These are phyloP conservation scores for Limonium bicolor DNA, from an alignment of 148 eudicot genomes.

Conservation along the genomic window DNA sequence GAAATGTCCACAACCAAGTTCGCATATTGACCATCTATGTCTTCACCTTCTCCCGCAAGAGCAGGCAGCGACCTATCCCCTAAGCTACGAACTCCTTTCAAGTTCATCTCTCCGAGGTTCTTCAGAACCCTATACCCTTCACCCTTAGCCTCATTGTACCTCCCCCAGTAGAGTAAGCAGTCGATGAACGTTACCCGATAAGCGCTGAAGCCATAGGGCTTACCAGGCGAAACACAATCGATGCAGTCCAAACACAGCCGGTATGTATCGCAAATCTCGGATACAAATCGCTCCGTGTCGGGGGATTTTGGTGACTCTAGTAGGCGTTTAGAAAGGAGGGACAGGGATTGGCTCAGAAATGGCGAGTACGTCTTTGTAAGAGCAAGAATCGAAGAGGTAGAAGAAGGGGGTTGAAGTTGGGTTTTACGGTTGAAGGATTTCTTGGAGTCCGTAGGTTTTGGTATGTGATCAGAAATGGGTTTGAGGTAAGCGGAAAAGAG, in stretches of 20 bases:
- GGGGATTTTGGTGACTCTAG: conserved; percentile 32
- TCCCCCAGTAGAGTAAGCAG: conserved; percentile 45
- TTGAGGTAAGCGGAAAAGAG: conserved; percentile 23
- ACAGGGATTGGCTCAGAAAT: conserved; percentile 29
- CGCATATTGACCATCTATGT: conserved; percentile 27
- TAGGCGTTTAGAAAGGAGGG: conserved; percentile 52
- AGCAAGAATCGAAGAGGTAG: too few species aligned
- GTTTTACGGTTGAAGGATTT: conserved; percentile 13
- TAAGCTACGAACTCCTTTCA: conserved; percentile 9
- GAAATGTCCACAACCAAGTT: conserved; percentile 41
- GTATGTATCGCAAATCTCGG: conserved; percentile 26
- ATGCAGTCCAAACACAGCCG: conserved; percentile 41
- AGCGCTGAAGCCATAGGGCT: conserved; percentile 30
- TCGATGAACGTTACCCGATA: conserved; percentile 43
- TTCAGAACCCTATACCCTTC: conserved; percentile 49
- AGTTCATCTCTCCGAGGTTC: conserved; percentile 13
- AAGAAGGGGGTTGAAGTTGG: conserved; percentile 12
- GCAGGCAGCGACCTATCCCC: conserved; percentile 21
- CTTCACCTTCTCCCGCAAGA: conserved; percentile 6
- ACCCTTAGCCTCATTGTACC: conserved; percentile 28
- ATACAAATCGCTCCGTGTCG: neutral
- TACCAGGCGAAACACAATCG: conserved; percentile 21
- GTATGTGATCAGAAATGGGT: conserved; percentile 21
- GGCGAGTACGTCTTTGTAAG: conserved; percentile 44
- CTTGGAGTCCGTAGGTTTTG: conserved; percentile 15